Evolutionary conservation across 208 protist species (phyloP).

Genomic region (Acanthamoeba pearcei): DNA sequence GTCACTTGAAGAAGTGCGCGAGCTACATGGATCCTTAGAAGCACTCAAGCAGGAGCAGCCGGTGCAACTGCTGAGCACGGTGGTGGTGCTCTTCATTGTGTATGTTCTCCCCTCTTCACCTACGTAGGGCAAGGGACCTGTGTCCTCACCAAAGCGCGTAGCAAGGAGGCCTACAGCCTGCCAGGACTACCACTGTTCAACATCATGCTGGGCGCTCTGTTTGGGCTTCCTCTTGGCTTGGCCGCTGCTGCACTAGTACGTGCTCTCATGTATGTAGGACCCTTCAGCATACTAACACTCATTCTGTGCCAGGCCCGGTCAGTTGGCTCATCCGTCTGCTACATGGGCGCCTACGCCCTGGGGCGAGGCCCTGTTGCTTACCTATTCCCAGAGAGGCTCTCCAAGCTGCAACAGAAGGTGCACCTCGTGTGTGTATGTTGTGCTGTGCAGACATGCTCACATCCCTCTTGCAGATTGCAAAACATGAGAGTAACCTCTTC

Average conservation of each 20-base stretch:
- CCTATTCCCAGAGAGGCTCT: background rate
- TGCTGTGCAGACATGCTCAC: background rate
- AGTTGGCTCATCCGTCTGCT: slow-evolving; percentile 24
- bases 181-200: slow-evolving; percentile 48
- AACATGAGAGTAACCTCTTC: background rate
- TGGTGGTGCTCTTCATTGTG: slow-evolving; percentile 44
- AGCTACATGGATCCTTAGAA: background rate
- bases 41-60: background rate
- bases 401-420: slow-evolving; percentile 34
- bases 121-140: background rate
- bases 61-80: background rate
- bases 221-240: background rate
- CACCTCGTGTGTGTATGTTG: background rate
- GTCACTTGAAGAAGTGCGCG: background rate
- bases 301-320: background rate
- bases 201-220: slow-evolving; percentile 59
- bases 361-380: background rate
- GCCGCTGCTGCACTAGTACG: background rate
- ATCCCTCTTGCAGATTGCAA: background rate
- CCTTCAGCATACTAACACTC: background rate
- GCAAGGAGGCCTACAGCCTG: slow-evolving; percentile 31
- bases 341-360: slow-evolving; percentile 39
- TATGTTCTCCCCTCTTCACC: background rate
- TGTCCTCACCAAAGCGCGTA: background rate
- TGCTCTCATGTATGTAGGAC: background rate